These are phyloP conservation scores for Yarrowia osloensis DNA, from an alignment of 805 yeast species.

Conservation along the genomic window DNA sequence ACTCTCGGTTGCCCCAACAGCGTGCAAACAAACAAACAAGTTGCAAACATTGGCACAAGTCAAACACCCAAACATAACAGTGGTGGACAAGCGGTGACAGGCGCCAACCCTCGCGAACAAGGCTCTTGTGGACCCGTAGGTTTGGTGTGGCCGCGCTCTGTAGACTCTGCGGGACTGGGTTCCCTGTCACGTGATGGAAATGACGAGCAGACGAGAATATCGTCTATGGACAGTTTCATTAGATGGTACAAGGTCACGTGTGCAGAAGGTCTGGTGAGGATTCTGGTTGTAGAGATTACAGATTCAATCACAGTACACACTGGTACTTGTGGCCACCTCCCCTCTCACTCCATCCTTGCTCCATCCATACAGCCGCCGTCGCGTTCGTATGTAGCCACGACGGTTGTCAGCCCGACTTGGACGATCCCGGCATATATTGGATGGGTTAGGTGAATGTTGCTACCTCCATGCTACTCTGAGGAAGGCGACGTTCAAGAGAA, in stretches of 20 bases:
- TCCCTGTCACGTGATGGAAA: neutral
- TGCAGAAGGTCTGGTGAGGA: no score
- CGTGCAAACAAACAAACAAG: conserved; percentile 28
- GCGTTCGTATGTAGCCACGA: neutral
- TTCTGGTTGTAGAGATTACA: no score
- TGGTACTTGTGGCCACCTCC: no score
- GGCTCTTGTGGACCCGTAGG: neutral
- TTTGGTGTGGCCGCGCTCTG: conserved; percentile 3
- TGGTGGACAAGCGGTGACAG: neutral
- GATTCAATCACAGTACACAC: no score
- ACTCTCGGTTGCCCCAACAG: conserved; percentile 28
- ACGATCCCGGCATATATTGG: conserved; percentile 20
- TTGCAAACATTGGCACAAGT: neutral
- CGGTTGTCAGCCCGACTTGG: neutral
- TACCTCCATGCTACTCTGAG: neutral
- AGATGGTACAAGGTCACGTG: no score
- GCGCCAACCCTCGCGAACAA: neutral
- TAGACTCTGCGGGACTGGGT: neutral
- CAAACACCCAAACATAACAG: neutral
- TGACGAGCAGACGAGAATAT: no score
- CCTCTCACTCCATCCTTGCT: no score
- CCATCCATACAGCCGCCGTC: neutral
- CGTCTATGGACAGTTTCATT: no score
- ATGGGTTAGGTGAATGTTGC: conserved; percentile 4
- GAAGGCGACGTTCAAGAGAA: neutral